Evolutionary conservation across 2,329 filamentous ascomycete genomes (phyloP), one percentile per base, ranked within the genome.

Genomic region (Fusarium sterilihyphosum): DNA sequence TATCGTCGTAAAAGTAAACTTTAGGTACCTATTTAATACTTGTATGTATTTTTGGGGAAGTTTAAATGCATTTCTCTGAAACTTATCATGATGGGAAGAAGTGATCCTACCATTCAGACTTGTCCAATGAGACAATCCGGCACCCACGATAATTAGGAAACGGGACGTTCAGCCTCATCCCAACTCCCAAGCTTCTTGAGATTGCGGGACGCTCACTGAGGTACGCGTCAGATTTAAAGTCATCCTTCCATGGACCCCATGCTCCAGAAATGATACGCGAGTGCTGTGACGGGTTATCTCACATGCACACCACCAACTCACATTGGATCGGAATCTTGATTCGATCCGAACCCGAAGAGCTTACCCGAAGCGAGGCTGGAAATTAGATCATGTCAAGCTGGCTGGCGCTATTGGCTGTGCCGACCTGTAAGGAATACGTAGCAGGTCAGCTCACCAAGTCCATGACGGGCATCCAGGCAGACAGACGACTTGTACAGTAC

Each of bases 291-390:
- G 37, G 40, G 41, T 56, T 26, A 37, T 33, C 53, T 46, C 40
- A 29, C 31, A 65, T 73, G 57, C 22, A 37, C n/a, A 58, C n/a
- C 35, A 61, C 46, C 57, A 47, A 57, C 53, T 76, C 33, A 35
- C 43, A 50, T 59, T 74, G 68, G 74, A 54, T 59, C 74, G 71
- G 74, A 54, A 41, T 69, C 49, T 60, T 47, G 43, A 64, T 31
- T 63, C 57, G 41, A 67, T 60, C 74, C 73, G 68, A 76, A 53
- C 50, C 71, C 74, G 62, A 76, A 26, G 26, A 56, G 59, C 54
- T 75, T 59, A 75, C 59, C 26, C 43, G 49, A 56, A 20, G 35
- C 24, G 49, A 56, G 29, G 37, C 43, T 46, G 59, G 71, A 70
- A 65, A 57, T 70, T 47, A 64, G 49, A 46, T 35, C 26, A 52